Evolutionary conservation across 805 yeast species (phyloP), one percentile per base, ranked within the genome.

Genomic region (Schwanniomyces pseudopolymorphus): DNA sequence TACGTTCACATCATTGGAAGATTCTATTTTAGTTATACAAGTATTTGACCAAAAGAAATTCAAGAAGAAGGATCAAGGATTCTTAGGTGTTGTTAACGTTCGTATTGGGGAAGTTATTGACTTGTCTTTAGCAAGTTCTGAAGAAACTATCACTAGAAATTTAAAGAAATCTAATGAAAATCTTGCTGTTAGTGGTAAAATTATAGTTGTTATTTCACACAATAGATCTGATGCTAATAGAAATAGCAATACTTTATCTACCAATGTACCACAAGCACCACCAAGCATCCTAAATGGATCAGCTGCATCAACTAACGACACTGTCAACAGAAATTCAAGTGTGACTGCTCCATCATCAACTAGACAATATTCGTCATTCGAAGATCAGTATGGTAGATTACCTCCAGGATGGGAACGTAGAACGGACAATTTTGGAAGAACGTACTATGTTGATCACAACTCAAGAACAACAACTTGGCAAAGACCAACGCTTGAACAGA

Each of bases 401-500:
- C 99, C 99, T 3, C 89, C 97, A 5, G 99, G 99, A 3, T 94
- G 99, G 98, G 99, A 94, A 69, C 84, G 99, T 58, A 81, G 99
- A 70, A 91, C 98, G 1, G 99, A 94, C 67, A 89, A 90, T 66
- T 88, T 90, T 60, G 99, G 99, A 24, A 82, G 99, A 62, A 92
- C 98, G 1, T 94, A 94, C 69, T 94, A 92, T 64, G 99, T 94
- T 31, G 99, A 94, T 70, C 99, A 94, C 71, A 90, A 92, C 67
- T 88, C 97, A 17, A 84, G 97, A 70, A 88, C 97, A 7, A 94
- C 99, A 7, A 92, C 99, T n/a, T 94, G 99, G 99, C 90, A 87
- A 59, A 81, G 99, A 58, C 99, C 99, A 25, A 84, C 94, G 3
- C 64, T 84, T 53, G 92, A 86, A 44, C 89, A 87, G 60, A 75